Evolutionary conservation across 192 early-diverging fungal genomes (phyloP), one percentile per base, ranked within the genome.

Genomic region (Gorgonomyces haynaldii): DNA sequence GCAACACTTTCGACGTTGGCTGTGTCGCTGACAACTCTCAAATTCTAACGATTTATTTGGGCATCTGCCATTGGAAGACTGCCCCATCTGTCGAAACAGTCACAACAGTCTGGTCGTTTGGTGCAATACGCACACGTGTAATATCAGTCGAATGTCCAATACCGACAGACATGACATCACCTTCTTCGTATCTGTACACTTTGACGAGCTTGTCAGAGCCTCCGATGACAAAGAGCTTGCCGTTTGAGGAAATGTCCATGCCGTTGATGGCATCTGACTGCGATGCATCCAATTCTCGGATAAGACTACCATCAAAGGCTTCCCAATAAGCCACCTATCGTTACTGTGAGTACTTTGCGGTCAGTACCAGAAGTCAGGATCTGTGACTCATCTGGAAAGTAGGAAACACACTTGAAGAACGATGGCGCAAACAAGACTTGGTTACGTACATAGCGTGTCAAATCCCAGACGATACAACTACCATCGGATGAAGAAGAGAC

Each of bases 141-240:
- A 78, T 78, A 49, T 78, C 75, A 9, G 72, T 72, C 17, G 73
- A 76, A 50, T 78, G 75, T 8, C 71, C 75, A 10, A 78, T 49
- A 1, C 75, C 75, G 25, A 78, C 65, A 32, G 43, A 69, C 4
- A 52, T 62, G 6, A 75, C 61, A 19, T 63, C 61, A 4, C 75
- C 75, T 50, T 78, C 75, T 46, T 78, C 75, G 54, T 78, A 78
- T 19, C 73, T 51, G 43, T 78, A 78, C 1, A 76, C 51, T 59
- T 78, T 78, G 4, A 78, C 69, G 8, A 78, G 46, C 45, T 78
- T 78, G 42, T 78, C 75, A 53, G 64, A 67, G 5, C 75, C 75
- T 10, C 75, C 75, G 32, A 74, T 64, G 13, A 75, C 75, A 65
- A 78, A 78, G 31, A 53, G 53, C 34, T 56, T 54, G 2, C 75